Conservation (phyloP, 805 yeast species). For the Komagataella populi region DNA sequence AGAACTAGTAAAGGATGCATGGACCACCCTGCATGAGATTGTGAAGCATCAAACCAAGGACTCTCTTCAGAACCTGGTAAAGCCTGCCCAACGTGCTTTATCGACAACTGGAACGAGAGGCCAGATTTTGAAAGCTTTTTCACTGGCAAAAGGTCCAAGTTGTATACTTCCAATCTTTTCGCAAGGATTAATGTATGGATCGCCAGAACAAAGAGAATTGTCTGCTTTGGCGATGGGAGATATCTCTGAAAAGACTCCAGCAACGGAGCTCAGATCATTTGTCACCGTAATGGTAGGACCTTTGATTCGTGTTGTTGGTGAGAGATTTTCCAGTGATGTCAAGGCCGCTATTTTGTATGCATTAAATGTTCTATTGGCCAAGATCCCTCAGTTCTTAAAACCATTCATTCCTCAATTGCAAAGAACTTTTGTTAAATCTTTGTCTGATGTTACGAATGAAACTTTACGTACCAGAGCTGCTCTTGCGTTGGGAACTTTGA, state of each 20-base stretch:
- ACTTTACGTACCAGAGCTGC: slow-evolving; percentile 76
- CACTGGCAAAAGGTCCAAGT: slow-evolving; percentile 71
- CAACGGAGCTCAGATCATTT: slow-evolving; percentile 69
- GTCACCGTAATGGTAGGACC: slow-evolving; percentile 96
- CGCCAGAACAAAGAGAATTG: slow-evolving; percentile 59
- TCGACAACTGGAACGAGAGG: slow-evolving; percentile 47
- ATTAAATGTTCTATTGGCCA: slow-evolving; percentile 58
- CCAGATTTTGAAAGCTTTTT: slow-evolving; percentile 61
- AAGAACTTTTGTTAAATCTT: slow-evolving; percentile 87
- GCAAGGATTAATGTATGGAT: slow-evolving; percentile 94
- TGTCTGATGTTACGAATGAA: slow-evolving; percentile 67
- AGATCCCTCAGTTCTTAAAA: slow-evolving; percentile 81
- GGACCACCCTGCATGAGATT: slow-evolving; percentile 50
- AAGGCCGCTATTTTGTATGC: slow-evolving; percentile 90
- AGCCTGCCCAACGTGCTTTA: slow-evolving; percentile 69
- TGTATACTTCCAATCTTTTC: slow-evolving; percentile 83
- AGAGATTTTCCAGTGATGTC: slow-evolving; percentile 79
- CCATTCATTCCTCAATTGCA: slow-evolving; percentile 97
- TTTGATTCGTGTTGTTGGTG: slow-evolving; percentile 94
- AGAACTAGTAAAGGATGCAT: slow-evolving; percentile 50
- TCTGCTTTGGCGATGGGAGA: slow-evolving; percentile 87
- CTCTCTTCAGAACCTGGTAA: slow-evolving; percentile 60
- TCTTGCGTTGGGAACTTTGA: slow-evolving; percentile 74
- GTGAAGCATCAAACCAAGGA: slow-evolving; percentile 66
- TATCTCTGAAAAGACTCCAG: slow-evolving; percentile 73